These are phyloP conservation scores for Thalia dealbata DNA, from an alignment of 176 grass and related monocot genomes.

Conservation along the genomic window DNA sequence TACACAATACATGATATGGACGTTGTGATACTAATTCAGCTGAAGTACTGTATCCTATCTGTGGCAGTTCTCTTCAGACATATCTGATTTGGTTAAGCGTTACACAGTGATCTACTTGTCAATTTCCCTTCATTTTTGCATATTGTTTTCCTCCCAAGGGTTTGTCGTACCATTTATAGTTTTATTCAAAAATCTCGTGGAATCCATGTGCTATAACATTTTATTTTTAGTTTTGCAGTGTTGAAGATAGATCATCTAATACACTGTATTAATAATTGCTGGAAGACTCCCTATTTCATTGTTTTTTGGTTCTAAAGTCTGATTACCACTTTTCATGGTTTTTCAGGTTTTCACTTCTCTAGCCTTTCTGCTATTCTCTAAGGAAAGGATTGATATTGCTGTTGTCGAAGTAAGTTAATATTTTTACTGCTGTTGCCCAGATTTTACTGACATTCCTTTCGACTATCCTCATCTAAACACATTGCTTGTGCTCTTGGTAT, in stretches of 20 bases:
- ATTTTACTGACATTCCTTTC: not conserved
- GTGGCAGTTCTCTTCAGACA: no score
- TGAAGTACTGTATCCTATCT: no score
- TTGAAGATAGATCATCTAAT: not conserved
- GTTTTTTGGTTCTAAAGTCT: not conserved
- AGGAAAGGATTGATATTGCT: slow-evolving; percentile 67
- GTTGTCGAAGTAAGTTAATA: slow-evolving; percentile 67
- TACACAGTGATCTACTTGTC: no score
- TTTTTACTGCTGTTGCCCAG: not conserved
- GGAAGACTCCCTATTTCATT: not conserved
- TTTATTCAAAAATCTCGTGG: not conserved
- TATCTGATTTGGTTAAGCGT: no score
- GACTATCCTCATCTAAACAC: not conserved
- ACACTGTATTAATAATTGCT: not conserved
- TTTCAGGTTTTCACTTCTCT: slow-evolving; percentile 82
- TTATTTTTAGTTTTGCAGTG: not conserved
- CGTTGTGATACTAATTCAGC: no score
- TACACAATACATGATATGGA: no score
- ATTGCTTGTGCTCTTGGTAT: not conserved
- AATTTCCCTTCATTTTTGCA: not conserved
- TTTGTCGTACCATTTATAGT: not conserved
- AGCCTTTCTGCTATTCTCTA: slow-evolving; percentile 65
- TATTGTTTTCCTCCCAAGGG: not conserved
- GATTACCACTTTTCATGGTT: not conserved
- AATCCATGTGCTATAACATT: not conserved